Evolutionary conservation across 1,284 basidiomycete genomes (phyloP), one percentile per base, ranked within the genome.

Genomic region (Xerocomus subilludens): DNA sequence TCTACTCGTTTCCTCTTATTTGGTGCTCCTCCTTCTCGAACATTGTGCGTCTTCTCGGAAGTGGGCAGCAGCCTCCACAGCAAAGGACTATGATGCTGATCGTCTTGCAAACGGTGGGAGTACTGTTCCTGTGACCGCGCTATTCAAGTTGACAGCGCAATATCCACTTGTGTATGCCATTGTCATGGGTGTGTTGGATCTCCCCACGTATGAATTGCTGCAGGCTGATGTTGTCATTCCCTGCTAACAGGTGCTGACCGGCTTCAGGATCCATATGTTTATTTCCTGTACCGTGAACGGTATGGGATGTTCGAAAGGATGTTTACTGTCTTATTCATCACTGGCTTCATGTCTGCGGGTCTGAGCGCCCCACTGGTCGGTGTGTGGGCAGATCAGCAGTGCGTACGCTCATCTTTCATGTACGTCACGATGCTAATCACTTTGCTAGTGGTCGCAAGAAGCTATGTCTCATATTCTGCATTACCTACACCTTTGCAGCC

Each of bases 211-310:
- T 38, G 20, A 8, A 20, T 21, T 62, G 56, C 59, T 60, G 33
- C 49, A 11, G 35, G 51, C 71, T 78, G 49, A 77, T 65, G 33
- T 38, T n/a, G 21, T 47, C 45, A 5, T 47, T 47, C 21, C 38
- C 16, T 20, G 42, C 20, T 13, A 13, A 42, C 76, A 93, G 92
- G 90, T 71, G 91, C 92, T 72, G 92, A 94, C 80, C 94, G 92
- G 93, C 85, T 94, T n/a, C 92, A 94, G 81, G 92, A 92, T 2
- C 92, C 92, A 35, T 94, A 93, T 77, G 86, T 93, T 1, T 94
- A 93, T 79, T 92, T 91, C 32, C 84, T 93, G 2, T 94, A 94
- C 81, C 86, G 87, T 65, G 91, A 93, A 65, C 91, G 93, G 78
- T 93, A 93, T 75, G 84, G 81, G 8, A 90, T 91, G 78, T 85